Base-by-base conservation (phyloP, 202 grass and related monocot species). In the Miscanthus sacchariflorus region DNA sequence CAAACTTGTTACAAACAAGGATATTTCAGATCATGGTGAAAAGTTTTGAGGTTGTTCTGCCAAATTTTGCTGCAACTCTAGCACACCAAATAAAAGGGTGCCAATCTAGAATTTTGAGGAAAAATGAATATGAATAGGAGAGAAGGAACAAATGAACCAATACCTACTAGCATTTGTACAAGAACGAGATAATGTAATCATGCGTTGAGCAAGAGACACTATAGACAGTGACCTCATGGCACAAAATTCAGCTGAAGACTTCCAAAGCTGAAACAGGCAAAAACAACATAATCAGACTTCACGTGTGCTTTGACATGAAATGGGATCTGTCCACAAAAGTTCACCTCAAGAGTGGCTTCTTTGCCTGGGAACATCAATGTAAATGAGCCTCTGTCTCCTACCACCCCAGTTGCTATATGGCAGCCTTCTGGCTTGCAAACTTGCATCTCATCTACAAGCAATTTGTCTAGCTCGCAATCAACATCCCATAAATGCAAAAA, bases 401-500 rank as follows among this genome's bases (percentile, higher is more conserved):
- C 68, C 71, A 92, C 84, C 83, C 96, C 96, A 77, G 90, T 85
- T 82, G 90, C 90, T 91, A 98, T 91, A 88, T 94, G 82, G 56
- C 88, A 98, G 56, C 84, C 93, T 85, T 98, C 92, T 88, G 93
- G 93, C 81, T 98, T 98, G 87, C 92, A 94, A 91, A 98, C 88
- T 91, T 91, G 91, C 96, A 98, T 95, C 85, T 94, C 96, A 75
- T 98, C 92, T 70, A 94, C 87, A 76, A 98, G 78, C 84, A 98
- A 87, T 91, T 84, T 95, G 72, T 98, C 96, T 84, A 98, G 87
- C 63, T 98, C 93, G 46, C 67, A 24, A 85, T 98, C 96, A 88
- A 95, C 79, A 92, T 79, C 92, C 96, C 96, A 98, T 72, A 98
- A 91, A 93, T 98, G 96, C 73, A 98, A 68, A 94, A 98, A 98